A percentile compares a stretch with the other conserved stretches of the same genome.
Evolutionary conservation across 352 stramenopile species (phyloP).

Genomic region (Phytophthora hybrid): DNA sequence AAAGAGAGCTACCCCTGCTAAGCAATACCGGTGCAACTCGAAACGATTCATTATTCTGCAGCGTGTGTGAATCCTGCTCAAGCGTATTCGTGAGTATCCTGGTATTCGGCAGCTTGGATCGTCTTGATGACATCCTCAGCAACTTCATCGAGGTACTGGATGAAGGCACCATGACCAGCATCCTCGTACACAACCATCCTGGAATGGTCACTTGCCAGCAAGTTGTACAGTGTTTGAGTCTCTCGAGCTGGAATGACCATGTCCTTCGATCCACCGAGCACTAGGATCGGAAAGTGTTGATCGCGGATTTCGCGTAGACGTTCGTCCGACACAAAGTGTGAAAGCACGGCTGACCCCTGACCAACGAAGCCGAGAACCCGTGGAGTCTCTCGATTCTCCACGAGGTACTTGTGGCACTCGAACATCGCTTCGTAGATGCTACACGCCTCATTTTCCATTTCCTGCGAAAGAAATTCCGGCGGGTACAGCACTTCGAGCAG

Average conservation of each 20-base stretch:
- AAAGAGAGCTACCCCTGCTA: too few species aligned
- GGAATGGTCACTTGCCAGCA: conserved; percentile 42
- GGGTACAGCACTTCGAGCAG: conserved; percentile 45
- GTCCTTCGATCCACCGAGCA: conserved; percentile 45
- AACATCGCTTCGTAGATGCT: conserved; percentile 43
- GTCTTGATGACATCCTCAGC: conserved; percentile 43
- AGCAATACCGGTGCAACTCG: too few species aligned
- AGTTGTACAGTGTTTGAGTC: conserved; percentile 36
- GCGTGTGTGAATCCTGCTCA: neutral
- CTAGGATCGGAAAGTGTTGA: conserved; percentile 44
- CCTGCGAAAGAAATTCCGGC: conserved; percentile 39
- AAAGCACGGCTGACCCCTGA: conserved; percentile 44
- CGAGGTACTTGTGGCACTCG: conserved; percentile 47
- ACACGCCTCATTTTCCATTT: conserved; percentile 36
- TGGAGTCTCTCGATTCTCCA: conserved; percentile 36
- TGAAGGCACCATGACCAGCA: conserved; percentile 50
- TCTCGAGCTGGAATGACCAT: conserved; percentile 41
- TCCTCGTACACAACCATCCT: conserved; percentile 49
- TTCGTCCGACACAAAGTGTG: conserved; percentile 50
- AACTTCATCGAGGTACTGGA: conserved; percentile 57
- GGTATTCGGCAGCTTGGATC: conserved; percentile 20
- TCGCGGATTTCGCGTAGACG: conserved; percentile 50
- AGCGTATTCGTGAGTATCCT: neutral
- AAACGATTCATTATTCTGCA: neutral
- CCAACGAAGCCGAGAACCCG: conserved; percentile 44